Evolutionary conservation across 305 asterid species (phyloP).

Genomic region (Fraxinus ornus): DNA sequence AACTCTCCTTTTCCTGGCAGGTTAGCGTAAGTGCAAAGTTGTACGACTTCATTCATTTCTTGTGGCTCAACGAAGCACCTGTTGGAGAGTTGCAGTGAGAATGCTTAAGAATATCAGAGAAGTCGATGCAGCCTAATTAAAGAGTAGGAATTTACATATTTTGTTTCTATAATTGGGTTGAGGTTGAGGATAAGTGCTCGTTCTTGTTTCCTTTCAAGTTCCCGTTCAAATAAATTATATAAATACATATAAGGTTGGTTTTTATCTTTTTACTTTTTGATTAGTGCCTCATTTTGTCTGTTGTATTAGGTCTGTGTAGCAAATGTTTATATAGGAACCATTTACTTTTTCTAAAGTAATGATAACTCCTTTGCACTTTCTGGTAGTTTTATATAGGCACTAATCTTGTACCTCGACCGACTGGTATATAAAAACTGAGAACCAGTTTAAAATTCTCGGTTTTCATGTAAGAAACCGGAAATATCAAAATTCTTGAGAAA

Average conservation of each 20-base stretch:
- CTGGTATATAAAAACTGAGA: background rate
- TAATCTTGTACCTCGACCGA: background rate
- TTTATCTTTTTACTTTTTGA: background rate
- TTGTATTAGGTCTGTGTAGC: background rate
- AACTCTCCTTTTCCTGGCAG: slow-evolving; percentile 35
- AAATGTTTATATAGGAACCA: background rate
- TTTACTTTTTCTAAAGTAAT: background rate
- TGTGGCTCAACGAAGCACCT: slow-evolving; percentile 98
- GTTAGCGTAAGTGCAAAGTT: slow-evolving; percentile 93
- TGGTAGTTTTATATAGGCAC: background rate
- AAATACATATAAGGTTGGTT: background rate
- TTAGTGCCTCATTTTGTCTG: background rate
- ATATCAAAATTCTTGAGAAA: background rate
- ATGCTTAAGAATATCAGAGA: background rate
- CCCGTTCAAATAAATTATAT: background rate
- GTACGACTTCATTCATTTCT: slow-evolving; percentile 93
- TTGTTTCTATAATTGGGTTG: background rate
- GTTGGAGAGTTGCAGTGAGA: slow-evolving; percentile 89
- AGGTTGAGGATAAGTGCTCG: background rate
- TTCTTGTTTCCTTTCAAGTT: background rate
- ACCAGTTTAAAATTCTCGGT: background rate
- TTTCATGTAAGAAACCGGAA: background rate
- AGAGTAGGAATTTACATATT: background rate
- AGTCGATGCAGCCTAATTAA: background rate
- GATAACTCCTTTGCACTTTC: background rate